Evolutionary conservation across 2,329 filamentous ascomycete species (phyloP), one percentile per base, ranked within the genome.

Genomic region (Xylaria sp.): DNA sequence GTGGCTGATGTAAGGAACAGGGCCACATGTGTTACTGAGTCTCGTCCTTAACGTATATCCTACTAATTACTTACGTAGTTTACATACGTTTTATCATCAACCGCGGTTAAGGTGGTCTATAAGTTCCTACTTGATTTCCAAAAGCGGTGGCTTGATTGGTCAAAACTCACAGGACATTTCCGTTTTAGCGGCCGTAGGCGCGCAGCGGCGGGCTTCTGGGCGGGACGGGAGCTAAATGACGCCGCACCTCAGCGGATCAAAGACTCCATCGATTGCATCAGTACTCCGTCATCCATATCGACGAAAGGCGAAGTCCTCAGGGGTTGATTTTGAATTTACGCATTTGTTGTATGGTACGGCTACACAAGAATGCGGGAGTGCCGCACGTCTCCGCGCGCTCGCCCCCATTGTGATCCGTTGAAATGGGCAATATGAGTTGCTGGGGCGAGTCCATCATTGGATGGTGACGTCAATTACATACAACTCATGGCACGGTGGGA

Each of bases 201-300:
- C n/a, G n/a, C n/a, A n/a, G n/a, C n/a, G n/a, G n/a, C n/a, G n/a
- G n/a, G n/a, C n/a, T n/a, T n/a, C 8, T 19, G 7, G 3, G 27
- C 2, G 8, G 38, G 9, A 35, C 33, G 37, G 37, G 35, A 53
- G 17, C 51, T 33, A 43, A 27, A 17, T 6, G 17, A 17, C 7
- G 31, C 8, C 13, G 19, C 19, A 13, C 4, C 25, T 25, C 17
- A n/a, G 25, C 52, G 52, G 58, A 51, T n/a, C 7, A 9, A 29
- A 51, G n/a, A 21, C 58, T 55, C 58, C 58, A 21, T 11, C 21
- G 3, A 58, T 62, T 58, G 29, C 61, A 57, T 60, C 56, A 63
- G 21, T 23, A 54, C 27, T 40, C 31, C 23, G 41, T 60, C 61
- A 54, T 60, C n/a, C 27, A 53, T 25, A 54, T 56, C 46, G 49